Conservation (phyloP, 2,329 filamentous ascomycete species). For the Aspergillus vadensis region DNA sequence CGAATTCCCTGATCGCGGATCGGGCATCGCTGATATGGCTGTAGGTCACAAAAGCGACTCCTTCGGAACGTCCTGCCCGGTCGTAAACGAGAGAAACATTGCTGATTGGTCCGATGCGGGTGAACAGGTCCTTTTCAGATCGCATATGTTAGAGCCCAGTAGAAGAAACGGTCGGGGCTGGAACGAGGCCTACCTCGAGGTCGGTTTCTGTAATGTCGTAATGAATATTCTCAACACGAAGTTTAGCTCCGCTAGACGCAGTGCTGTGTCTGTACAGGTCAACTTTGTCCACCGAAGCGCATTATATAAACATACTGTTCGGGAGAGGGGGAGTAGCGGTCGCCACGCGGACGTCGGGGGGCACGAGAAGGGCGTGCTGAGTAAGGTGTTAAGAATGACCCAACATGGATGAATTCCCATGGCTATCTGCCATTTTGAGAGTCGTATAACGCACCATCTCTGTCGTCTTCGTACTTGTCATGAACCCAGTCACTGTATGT, state of each 20-base stretch:
- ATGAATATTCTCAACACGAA: slow-evolving; percentile 87
- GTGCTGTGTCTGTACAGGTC: slow-evolving; percentile 38
- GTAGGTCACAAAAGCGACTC: slow-evolving; percentile 82
- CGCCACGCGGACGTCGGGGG: slow-evolving; percentile 41
- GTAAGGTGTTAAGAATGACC: slow-evolving; percentile 23
- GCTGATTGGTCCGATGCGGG: slow-evolving; percentile 70
- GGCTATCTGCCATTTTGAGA: slow-evolving; percentile 3
- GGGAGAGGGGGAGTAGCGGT: slow-evolving; percentile 39
- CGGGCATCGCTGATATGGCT: slow-evolving; percentile 69
- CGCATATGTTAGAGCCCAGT: not conserved
- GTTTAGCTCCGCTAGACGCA: slow-evolving; percentile 63
- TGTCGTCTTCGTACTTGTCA: slow-evolving; percentile 79
- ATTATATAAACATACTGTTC: slow-evolving; percentile 35
- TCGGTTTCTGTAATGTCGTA: slow-evolving; percentile 88
- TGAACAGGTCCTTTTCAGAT: slow-evolving; percentile 71
- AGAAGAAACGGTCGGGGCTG: not conserved
- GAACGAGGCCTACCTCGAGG: slow-evolving; percentile 61
- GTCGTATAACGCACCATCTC: slow-evolving; percentile 48
- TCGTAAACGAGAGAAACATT: slow-evolving; percentile 78
- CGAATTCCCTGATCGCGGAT: slow-evolving; percentile 75
- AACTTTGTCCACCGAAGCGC: not conserved
- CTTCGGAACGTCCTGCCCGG: slow-evolving; percentile 83
- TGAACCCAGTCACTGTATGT: slow-evolving; percentile 85
- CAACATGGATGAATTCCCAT: slow-evolving; percentile 6
- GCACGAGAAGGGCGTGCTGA: slow-evolving; percentile 47